Conservation (phyloP, 78 protist species). For the Cavenderia fasciculata region DNA sequence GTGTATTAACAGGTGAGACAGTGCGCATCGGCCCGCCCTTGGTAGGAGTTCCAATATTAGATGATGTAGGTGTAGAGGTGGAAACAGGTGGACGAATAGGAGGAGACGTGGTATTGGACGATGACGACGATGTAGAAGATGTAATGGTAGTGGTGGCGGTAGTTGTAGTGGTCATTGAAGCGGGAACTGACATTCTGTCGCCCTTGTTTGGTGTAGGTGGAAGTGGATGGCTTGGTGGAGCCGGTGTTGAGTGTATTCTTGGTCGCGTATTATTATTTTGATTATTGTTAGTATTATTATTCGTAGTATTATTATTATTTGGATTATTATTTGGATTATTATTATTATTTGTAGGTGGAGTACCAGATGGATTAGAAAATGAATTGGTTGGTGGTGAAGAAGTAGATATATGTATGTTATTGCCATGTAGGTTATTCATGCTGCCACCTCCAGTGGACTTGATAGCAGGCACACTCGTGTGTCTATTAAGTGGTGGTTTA, state of each 20-base stretch:
- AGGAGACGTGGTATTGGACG: conserved; percentile 1
- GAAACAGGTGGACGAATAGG: not conserved
- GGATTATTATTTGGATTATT: not conserved
- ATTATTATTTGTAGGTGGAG: conserved; percentile 10
- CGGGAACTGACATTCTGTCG: conserved; percentile 42
- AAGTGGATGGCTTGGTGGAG: conserved; percentile 56
- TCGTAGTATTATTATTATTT: not conserved
- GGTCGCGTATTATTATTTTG: conserved; percentile 20
- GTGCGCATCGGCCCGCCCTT: not conserved
- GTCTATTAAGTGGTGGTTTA: conserved; percentile 55
- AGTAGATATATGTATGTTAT: conserved; percentile 15
- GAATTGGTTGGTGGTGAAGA: conserved; percentile 14
- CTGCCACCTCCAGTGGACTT: not conserved
- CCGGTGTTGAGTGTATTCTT: conserved; percentile 41
- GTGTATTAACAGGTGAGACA: not conserved
- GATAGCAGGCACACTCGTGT: not conserved
- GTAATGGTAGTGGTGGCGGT: conserved; percentile 33
- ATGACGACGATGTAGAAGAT: not conserved
- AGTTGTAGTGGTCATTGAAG: not conserved
- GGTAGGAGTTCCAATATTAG: not conserved
- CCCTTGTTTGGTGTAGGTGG: conserved; percentile 57
- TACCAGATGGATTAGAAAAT: not conserved
- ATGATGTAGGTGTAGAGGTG: not conserved
- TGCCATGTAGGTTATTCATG: not conserved
- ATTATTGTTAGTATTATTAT: conserved; percentile 1